A percentile compares a stretch with the other conserved stretches of the same genome.
Conservation (phyloP, 306 rosid genomes). For the Quercus mongolica region DNA sequence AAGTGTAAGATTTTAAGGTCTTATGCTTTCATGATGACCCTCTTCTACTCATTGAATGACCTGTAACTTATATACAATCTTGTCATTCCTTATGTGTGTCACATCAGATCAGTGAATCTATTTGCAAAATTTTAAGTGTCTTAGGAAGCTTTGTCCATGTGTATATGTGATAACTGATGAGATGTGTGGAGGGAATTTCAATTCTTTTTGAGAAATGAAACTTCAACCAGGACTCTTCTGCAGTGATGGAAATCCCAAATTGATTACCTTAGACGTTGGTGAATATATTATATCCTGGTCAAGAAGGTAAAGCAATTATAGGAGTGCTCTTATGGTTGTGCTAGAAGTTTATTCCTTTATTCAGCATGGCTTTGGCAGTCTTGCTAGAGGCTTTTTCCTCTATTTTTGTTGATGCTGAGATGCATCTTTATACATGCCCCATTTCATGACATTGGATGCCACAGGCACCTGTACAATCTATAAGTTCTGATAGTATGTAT, state of each 20-base stretch:
- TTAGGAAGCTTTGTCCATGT: not conserved
- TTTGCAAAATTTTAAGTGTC: not conserved
- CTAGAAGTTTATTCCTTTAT: not conserved
- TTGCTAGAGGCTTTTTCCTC: not conserved
- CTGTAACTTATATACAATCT: not conserved
- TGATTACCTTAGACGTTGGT: not conserved
- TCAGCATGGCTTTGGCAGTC: not conserved
- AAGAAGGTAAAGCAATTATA: not conserved
- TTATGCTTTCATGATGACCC: not conserved
- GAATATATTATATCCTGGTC: not conserved
- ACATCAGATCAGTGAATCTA: not conserved
- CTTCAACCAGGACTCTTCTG: not conserved
- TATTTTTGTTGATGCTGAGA: not conserved
- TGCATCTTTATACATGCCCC: not conserved
- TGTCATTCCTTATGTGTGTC: conserved; percentile 1
- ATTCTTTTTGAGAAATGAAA: not conserved
- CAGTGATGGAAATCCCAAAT: not conserved
- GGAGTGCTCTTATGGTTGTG: not conserved
- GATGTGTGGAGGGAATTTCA: not conserved
- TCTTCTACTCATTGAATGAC: not conserved
- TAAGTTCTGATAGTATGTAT: not conserved
- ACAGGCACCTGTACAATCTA: not conserved
- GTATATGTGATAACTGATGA: not conserved
- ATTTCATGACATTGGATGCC: not conserved
- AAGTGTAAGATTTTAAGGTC: too few relatives aligned